Evolutionary conservation across 176 grass and related monocot species (phyloP), one percentile per base, ranked within the genome.

Genomic region (Bromus sterilis): DNA sequence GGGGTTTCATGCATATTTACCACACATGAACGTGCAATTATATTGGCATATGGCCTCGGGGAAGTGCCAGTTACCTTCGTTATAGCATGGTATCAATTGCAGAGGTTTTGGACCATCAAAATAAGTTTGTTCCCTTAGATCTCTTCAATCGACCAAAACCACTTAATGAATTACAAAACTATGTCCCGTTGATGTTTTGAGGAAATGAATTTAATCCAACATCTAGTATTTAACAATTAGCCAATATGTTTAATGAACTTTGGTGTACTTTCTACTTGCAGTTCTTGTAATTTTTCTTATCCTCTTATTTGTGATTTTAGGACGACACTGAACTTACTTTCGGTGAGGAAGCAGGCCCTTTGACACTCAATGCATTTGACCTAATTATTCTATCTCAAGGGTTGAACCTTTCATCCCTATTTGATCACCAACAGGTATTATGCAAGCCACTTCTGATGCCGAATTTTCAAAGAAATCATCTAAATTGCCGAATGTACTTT

Each of bases 301-400:
- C 32, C 30, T 82, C 61, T 53, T 80, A 71, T 83, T 75, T 90
- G 20, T 40, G n/a, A 43, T 87, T 79, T 80, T 81, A 93, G 86
- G 89, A 93, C 21, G 92, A 78, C 14, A 74, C 15, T 71, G 82
- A 93, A 39, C 78, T 81, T 79, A 82, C 84, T 74, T 88, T 75
- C 71, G 88, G 91, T 20, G 90, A 95, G 55, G 88, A 93, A 75
- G 71, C 80, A 71, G 92, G 92, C 18, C 95, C 95, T 69, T 74
- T 98, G 69, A 91, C 81, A 81, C 92, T 98, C 56, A 98, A 95
- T 95, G 95, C 95, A n/a, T 98, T 98, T 1, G 95, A 98, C 79
- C 36, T 98, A 84, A 98, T 98, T 76, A 93, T 98, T 80, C 86
- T 98, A 20, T 92, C 95, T 4, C 84, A 93, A 86, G 95, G 95